Evolutionary conservation across 306 rosid species (phyloP).

Genomic region (Phaseolus lunatus): DNA sequence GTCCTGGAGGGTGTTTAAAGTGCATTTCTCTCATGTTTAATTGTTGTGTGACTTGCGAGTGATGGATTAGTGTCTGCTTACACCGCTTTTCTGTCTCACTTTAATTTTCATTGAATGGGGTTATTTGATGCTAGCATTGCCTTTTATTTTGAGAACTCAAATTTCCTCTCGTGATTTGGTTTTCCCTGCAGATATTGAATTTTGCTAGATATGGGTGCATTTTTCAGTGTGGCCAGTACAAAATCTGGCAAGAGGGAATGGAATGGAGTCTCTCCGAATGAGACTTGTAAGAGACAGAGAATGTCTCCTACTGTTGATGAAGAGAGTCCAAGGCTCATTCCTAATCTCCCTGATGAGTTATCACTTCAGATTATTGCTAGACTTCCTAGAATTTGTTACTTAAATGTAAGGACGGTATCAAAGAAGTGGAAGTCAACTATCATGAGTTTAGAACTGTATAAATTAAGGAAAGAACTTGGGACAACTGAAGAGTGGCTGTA

Average conservation of each 20-base stretch:
- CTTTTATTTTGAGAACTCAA: constrained; percentile 16
- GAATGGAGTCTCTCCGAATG: constrained; percentile 55
- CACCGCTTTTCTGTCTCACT: background rate
- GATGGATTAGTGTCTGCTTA: constrained; percentile 16
- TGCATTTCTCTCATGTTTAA: constrained; percentile 5
- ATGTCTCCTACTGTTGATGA: constrained; percentile 58
- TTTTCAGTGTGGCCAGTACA: constrained; percentile 63
- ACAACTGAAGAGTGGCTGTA: constrained; percentile 93
- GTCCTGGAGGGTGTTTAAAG: constrained; percentile 18
- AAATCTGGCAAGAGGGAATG: constrained; percentile 47
- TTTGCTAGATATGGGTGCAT: constrained; percentile 70
- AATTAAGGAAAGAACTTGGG: constrained; percentile 80
- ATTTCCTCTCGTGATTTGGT: constrained; percentile 31
- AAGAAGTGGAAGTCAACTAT: constrained; percentile 78
- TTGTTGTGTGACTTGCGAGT: background rate
- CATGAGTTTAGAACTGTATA: constrained; percentile 63
- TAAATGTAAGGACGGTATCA: constrained; percentile 68
- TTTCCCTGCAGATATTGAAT: constrained; percentile 45
- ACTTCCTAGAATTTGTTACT: constrained; percentile 77
- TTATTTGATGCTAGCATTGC: constrained; percentile 20
- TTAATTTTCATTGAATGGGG: constrained; percentile 22
- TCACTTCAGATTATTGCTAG: constrained; percentile 93
- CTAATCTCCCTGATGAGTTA: constrained; percentile 88
- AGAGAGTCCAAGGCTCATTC: constrained; percentile 79
- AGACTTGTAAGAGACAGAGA: constrained; percentile 77